Conservation (phyloP, 768 basidiomycete genomes). For the Boletus sensibilis region DNA sequence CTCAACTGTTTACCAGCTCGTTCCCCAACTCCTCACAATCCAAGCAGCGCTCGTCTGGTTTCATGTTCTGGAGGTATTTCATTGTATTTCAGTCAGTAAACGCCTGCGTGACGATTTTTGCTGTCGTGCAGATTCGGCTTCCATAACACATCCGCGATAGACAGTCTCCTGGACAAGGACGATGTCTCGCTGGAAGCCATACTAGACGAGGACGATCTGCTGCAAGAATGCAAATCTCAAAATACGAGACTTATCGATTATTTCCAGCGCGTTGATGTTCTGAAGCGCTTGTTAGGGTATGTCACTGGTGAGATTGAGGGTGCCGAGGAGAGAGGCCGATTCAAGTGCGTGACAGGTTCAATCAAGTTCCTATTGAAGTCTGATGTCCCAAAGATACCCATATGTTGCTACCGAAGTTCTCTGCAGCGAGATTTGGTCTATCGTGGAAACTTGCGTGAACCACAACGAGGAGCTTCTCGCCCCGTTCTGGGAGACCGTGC, state of each 20-base stretch:
- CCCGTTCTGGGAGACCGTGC: slow-evolving; percentile 90
- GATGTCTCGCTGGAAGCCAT: slow-evolving; percentile 88
- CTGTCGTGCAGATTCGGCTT: slow-evolving; percentile 72
- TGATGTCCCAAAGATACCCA: slow-evolving; percentile 63
- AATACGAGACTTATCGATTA: slow-evolving; percentile 89
- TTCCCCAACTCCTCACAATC: slow-evolving; percentile 5
- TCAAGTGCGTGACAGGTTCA: slow-evolving; percentile 61
- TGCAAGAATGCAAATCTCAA: slow-evolving; percentile 94
- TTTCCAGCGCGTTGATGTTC: slow-evolving; percentile 77
- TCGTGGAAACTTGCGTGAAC: slow-evolving; percentile 84
- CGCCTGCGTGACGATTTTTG: slow-evolving; percentile 1
- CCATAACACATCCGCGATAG: slow-evolving; percentile 85
- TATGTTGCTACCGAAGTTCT: slow-evolving; percentile 93
- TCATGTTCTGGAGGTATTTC: slow-evolving; percentile 51
- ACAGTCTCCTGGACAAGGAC: slow-evolving; percentile 87
- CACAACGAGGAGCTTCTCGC: slow-evolving; percentile 68
- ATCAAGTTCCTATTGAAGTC: slow-evolving; percentile 1
- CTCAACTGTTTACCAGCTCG: slow-evolving; percentile 12
- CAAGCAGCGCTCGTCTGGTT: slow-evolving; percentile 22
- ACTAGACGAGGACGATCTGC: slow-evolving; percentile 88
- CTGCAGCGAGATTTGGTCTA: slow-evolving; percentile 93
- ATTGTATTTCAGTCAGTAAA: background rate
- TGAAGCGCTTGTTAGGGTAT: slow-evolving; percentile 79
- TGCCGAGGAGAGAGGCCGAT: slow-evolving; percentile 73
- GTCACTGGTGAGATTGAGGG: slow-evolving; percentile 85